Percentiles rank a stretch among this genome's conserved stretches.
Evolutionary conservation across 257 asterid genomes (phyloP).

Genomic region (Nicotiana attenuata): DNA sequence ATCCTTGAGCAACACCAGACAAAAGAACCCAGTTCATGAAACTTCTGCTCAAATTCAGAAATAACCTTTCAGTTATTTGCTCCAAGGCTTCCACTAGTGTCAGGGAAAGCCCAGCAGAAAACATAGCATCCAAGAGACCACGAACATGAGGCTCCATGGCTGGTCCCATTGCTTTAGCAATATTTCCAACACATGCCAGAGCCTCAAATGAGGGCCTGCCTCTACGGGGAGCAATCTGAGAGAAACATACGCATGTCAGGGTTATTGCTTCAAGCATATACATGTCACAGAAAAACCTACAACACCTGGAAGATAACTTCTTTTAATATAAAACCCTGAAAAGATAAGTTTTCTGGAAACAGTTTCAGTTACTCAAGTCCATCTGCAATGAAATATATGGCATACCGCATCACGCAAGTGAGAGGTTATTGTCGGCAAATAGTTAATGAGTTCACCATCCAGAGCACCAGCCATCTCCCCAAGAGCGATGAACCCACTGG

Average conservation of each 20-base stretch:
- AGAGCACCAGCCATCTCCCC: conserved; percentile 99
- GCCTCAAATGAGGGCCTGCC: conserved; percentile 97
- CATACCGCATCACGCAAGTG: conserved; percentile 98
- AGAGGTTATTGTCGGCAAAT: conserved; percentile 97
- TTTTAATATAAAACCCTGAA: background rate
- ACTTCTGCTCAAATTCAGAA: conserved; percentile 9
- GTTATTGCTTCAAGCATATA: background rate
- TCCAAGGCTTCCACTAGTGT: conserved; percentile 85
- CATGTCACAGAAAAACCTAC: conserved; percentile 7
- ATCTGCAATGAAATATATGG: conserved; percentile 13
- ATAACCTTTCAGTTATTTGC: conserved; percentile 71
- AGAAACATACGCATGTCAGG: conserved; percentile 6
- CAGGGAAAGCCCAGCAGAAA: conserved; percentile 78
- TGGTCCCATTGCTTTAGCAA: conserved; percentile 96
- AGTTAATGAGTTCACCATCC: conserved; percentile 91
- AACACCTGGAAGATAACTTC: background rate
- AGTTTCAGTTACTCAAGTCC: conserved; percentile 5
- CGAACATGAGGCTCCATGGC: conserved; percentile 83
- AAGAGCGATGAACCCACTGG: conserved; percentile 96
- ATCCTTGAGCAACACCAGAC: conserved; percentile 15
- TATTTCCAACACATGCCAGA: conserved; percentile 95
- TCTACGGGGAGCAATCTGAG: conserved; percentile 98
- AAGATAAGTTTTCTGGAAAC: background rate
- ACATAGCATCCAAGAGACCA: conserved; percentile 92
- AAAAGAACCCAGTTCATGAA: conserved; percentile 4